phyloP scores from a whole-genome alignment of 495 filamentous ascomycete species.

The Neurospora hispaniola region DNA sequence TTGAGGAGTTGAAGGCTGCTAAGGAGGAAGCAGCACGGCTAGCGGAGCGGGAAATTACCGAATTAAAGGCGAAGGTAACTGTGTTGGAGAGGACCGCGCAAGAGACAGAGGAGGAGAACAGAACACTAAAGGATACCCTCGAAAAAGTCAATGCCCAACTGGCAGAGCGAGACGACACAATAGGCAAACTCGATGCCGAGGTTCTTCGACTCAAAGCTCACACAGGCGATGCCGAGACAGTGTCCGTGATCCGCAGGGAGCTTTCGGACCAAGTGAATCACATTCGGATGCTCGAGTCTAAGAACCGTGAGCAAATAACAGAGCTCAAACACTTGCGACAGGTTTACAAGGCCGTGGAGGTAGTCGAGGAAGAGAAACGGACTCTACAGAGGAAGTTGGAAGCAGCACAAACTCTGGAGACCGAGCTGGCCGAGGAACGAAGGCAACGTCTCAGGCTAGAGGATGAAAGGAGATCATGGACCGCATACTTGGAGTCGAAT shows the following conservation, averaged over 20 bases:
- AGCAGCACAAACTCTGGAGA: conserved; percentile 60
- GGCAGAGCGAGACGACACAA: conserved; percentile 53
- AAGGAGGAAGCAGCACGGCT: conserved; percentile 61
- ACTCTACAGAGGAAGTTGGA: conserved; percentile 67
- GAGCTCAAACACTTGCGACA: conserved; percentile 75
- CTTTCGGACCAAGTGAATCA: conserved; percentile 79
- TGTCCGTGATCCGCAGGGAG: conserved; percentile 74
- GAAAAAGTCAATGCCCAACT: conserved; percentile 57
- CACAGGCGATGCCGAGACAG: conserved; percentile 72
- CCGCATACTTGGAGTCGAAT: conserved; percentile 61
- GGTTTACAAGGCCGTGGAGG: conserved; percentile 70
- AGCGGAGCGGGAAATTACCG: conserved; percentile 54
- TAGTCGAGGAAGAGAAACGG: conserved; percentile 94
- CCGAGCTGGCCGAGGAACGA: conserved; percentile 65
- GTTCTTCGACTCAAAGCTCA: conserved; percentile 72
- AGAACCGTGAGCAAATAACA: conserved; percentile 65
- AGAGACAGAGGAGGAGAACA: conserved; percentile 60
- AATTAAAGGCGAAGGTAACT: conserved; percentile 59
- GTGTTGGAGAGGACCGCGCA: conserved; percentile 57
- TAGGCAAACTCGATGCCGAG: conserved; percentile 68
- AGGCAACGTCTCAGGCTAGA: conserved; percentile 79
- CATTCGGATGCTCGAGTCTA: conserved; percentile 70
- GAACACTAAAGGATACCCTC: conserved; percentile 49
- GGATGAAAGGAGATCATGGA: conserved; percentile 80
- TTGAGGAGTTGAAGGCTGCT: conserved; percentile 63